Evolutionary conservation across 768 basidiomycete species (phyloP).

Genomic region (Boletellus sp.): DNA sequence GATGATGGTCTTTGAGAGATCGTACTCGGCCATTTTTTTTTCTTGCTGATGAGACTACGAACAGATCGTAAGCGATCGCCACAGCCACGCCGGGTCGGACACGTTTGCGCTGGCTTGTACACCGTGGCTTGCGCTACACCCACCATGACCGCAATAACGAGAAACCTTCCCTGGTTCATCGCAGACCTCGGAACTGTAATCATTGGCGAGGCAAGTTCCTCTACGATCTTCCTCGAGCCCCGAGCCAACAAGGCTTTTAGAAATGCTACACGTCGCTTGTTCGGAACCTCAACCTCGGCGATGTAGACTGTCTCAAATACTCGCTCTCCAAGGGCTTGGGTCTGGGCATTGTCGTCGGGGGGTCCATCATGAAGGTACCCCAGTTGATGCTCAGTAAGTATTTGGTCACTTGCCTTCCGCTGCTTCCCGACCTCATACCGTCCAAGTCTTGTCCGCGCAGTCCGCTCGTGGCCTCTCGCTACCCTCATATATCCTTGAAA

Average conservation of each 20-base stretch:
- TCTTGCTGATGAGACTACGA: constrained; percentile 13
- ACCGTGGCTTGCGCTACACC: constrained; percentile 13
- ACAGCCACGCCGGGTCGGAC: constrained; percentile 21
- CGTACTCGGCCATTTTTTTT: constrained; percentile 78
- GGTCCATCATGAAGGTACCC: constrained; percentile 94
- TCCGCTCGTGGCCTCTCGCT: constrained; percentile 88
- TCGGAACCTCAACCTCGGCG: constrained; percentile 73
- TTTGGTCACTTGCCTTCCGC: not conserved
- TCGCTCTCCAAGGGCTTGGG: constrained; percentile 90
- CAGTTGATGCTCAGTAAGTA: constrained; percentile 80
- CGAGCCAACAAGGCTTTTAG: constrained; percentile 37
- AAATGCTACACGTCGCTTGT: constrained; percentile 89
- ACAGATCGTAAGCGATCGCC: constrained; percentile 7
- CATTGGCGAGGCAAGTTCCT: constrained; percentile 63
- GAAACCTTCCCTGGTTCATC: constrained; percentile 82
- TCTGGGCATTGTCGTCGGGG: constrained; percentile 87
- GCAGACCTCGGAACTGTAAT: constrained; percentile 77
- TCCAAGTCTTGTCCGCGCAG: constrained; percentile 59
- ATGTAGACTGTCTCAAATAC: constrained; percentile 86
- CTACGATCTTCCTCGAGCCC: not conserved
- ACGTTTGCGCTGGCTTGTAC: constrained; percentile 4
- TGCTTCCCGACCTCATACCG: not conserved
- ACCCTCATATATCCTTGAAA: constrained; percentile 86
- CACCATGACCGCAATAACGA: constrained; percentile 72
- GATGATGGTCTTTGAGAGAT: constrained; percentile 87